phyloP scores from a whole-genome alignment of 805 yeast genomes.

The Zygosaccharomyces kombuchaensis region DNA sequence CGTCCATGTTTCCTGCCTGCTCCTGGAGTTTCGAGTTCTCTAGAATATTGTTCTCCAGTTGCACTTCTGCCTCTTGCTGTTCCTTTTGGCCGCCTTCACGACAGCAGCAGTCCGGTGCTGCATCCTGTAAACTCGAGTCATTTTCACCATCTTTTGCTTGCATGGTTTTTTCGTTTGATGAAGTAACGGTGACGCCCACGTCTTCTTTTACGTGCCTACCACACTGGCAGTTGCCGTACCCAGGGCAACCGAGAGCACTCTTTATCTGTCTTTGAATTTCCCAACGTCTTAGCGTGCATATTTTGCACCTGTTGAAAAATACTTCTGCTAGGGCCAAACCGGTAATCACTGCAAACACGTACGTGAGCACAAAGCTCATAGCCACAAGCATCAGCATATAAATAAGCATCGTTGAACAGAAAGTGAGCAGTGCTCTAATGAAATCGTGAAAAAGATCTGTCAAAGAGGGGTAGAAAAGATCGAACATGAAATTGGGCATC shows the following conservation, averaged over 20 bases:
- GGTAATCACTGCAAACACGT: conserved; percentile 67
- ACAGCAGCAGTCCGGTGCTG: conserved; percentile 10
- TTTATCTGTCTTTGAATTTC: conserved; percentile 29
- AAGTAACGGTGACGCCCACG: conserved; percentile 2
- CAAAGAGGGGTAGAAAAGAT: conserved; percentile 29
- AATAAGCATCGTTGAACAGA: conserved; percentile 60
- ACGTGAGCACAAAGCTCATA: conserved; percentile 62
- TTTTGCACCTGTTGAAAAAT: conserved; percentile 52
- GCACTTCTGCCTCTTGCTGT: conserved; percentile 17
- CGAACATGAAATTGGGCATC: conserved; percentile 29
- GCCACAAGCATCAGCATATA: conserved; percentile 75
- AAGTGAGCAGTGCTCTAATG: conserved; percentile 51
- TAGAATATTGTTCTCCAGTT: conserved; percentile 23
- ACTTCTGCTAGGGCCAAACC: conserved; percentile 72
- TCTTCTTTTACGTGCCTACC: conserved; percentile 22
- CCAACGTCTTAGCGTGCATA: conserved; percentile 32
- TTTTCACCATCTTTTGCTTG: conserved; percentile 2
- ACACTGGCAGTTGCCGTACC: conserved; percentile 28
- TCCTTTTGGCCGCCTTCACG: conserved; percentile 1
- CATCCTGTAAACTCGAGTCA: conserved; percentile 7
- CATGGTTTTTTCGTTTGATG: conserved; percentile 9
- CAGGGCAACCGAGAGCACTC: conserved; percentile 28
- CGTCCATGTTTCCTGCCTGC: conserved; percentile 33
- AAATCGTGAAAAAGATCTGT: conserved; percentile 40
- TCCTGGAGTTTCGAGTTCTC: conserved; percentile 28